Evolutionary conservation across 768 basidiomycete species (phyloP), one percentile per base, ranked within the genome.

Genomic region (Crucibulum laeve): DNA sequence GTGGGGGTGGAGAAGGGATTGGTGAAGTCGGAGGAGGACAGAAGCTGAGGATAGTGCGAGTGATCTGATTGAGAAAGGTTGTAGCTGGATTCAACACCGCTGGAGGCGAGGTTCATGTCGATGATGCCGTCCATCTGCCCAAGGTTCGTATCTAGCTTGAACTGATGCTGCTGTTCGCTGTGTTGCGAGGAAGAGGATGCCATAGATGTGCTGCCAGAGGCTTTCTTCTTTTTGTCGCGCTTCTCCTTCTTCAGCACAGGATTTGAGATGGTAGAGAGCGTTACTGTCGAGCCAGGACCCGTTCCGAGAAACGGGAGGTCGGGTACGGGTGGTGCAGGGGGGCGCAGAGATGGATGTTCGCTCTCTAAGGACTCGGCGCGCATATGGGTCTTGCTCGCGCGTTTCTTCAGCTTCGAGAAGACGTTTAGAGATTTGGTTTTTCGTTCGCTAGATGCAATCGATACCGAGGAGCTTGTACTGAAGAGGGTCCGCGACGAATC

Each of bases 51-150:
- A 44, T 52, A 53, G 43, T 38, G 39, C 46, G 62, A 50, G 44
- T 49, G 55, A 43, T 68, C 65, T 4, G 66, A 62, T 14, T 61
- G 25, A 51, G 65, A 59, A 50, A 60, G 42, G 28, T 32, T 10
- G 11, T 10, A 32, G 11, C 28, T 10, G 28, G 15, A 32, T 32
- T 32, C 28, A 32, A 32, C 3, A 3, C 14, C 21, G 24, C 7
- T 7, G 10, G 41, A 22, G 11, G 44, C 28, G 54, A 51, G 40
- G 36, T 41, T 63, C 1, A 67, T 62, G 59, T 91, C 71, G 48
- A 95, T 67, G 55, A 96, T 91, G 4, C 86, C 93, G 28, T 87
- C 84, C 77, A 96, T 91, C 40, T 77, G 65, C 7, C 84, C 76
- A 34, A 90, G 59, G 57, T 91, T 77, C 15, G 77, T 78, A 59